Evolutionary conservation across 768 basidiomycete species (phyloP).

Genomic region (Collybia sordida): DNA sequence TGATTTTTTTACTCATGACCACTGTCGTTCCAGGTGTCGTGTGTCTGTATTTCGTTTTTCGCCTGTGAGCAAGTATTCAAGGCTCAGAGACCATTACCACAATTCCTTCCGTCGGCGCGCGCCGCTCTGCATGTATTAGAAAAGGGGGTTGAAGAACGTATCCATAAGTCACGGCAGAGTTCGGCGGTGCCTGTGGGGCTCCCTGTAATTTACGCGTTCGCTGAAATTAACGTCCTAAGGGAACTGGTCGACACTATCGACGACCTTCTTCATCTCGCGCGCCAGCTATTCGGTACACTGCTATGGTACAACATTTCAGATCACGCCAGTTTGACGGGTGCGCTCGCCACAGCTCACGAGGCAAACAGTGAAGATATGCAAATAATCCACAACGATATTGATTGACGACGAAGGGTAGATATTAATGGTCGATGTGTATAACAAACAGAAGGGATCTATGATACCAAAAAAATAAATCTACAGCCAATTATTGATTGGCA

Average conservation of each 20-base stretch:
- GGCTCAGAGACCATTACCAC: slow-evolving; percentile 45
- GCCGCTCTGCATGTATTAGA: slow-evolving; percentile 37
- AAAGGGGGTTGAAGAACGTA: slow-evolving; percentile 29
- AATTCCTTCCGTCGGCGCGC: slow-evolving; percentile 46
- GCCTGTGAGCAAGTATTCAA: slow-evolving; percentile 49
- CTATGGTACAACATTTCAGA: slow-evolving; percentile 32
- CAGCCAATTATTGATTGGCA: slow-evolving; percentile 70
- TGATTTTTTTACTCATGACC: not conserved
- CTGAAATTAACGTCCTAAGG: slow-evolving; percentile 40
- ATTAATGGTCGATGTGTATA: slow-evolving; percentile 39
- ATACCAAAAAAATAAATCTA: slow-evolving; percentile 18
- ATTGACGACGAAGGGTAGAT: slow-evolving; percentile 20
- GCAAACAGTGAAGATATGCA: not conserved
- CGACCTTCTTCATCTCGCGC: slow-evolving; percentile 35
- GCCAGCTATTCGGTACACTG: slow-evolving; percentile 43
- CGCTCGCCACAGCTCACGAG: not conserved
- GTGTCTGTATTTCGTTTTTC: slow-evolving; percentile 46
- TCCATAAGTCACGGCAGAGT: slow-evolving; percentile 16
- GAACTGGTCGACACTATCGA: slow-evolving; percentile 43
- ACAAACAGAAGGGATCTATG: slow-evolving; percentile 27
- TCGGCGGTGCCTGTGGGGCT: slow-evolving; percentile 32
- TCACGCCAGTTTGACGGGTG: not conserved
- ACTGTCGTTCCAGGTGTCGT: slow-evolving; percentile 28
- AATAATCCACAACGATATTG: not conserved
- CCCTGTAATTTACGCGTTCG: slow-evolving; percentile 39